These are phyloP conservation scores for Globisporangium iwayamae DNA, from an alignment of 352 stramenopile species.

Conservation along the genomic window DNA sequence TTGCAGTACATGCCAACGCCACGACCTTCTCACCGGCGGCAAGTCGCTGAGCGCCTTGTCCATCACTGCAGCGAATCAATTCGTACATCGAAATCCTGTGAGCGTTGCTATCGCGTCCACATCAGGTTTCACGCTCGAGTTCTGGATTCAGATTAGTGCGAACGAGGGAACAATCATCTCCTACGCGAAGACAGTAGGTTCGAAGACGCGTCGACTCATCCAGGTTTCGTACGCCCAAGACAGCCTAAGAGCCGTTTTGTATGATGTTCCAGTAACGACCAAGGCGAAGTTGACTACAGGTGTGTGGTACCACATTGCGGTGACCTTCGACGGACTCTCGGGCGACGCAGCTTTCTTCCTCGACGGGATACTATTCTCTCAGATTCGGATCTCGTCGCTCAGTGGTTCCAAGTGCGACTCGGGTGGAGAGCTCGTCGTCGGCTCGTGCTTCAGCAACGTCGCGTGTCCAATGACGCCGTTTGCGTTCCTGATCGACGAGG, in stretches of 20 bases:
- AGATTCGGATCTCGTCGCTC: constrained; percentile 5
- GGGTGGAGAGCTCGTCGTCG: constrained; percentile 27
- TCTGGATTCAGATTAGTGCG: constrained; percentile 19
- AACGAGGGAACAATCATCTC: constrained; percentile 28
- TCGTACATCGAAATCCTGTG: neutral
- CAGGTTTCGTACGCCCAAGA: constrained; percentile 7
- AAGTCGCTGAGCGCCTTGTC: constrained; percentile 2
- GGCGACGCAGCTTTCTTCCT: constrained; percentile 4
- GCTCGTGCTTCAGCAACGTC: constrained; percentile 33
- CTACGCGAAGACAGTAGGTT: constrained; percentile 18
- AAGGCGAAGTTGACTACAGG: constrained; percentile 1
- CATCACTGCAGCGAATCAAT: constrained; percentile 3
- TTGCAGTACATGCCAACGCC: constrained; percentile 8
- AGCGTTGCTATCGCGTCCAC: neutral
- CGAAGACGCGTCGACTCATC: constrained; percentile 13
- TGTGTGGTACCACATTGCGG: constrained; percentile 8
- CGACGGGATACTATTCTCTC: neutral
- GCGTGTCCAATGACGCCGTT: constrained; percentile 35
- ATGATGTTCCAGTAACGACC: constrained; percentile 4
- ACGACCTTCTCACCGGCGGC: neutral
- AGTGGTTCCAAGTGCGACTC: constrained; percentile 8
- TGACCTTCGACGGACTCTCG: constrained; percentile 3
- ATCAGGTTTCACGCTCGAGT: constrained; percentile 22
- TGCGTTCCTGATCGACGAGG: constrained; percentile 46
- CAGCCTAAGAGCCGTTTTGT: neutral